Evolutionary conservation across 2,329 filamentous ascomycete genomes (phyloP).

Genomic region (Herpotrichia juniperi): DNA sequence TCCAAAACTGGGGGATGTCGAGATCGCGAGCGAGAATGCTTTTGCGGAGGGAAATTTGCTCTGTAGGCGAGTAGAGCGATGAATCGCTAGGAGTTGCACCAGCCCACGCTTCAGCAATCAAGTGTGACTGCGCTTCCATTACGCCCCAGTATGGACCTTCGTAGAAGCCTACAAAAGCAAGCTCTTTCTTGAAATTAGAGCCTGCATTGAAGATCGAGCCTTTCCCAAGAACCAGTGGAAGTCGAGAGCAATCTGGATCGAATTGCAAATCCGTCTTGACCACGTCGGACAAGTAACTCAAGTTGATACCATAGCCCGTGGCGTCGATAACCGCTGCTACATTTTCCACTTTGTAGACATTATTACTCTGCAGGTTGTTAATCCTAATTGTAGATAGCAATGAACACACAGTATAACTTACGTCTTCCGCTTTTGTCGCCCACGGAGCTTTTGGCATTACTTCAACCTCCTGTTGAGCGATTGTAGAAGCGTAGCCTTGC

Average conservation of each 20-base stretch:
- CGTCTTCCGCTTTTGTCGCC: not conserved
- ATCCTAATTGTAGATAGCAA: not conserved
- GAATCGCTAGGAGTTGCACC: not conserved
- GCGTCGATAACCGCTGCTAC: constrained; percentile 70
- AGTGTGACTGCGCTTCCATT: constrained; percentile 83
- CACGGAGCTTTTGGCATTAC: constrained; percentile 9
- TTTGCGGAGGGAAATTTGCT: constrained; percentile 50
- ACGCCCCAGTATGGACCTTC: constrained; percentile 85
- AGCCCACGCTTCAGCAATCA: constrained; percentile 67
- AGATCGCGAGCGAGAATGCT: constrained; percentile 48
- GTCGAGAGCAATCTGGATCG: constrained; percentile 60
- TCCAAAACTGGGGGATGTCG: constrained; percentile 74
- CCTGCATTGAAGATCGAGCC: constrained; percentile 66
- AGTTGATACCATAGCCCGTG: constrained; percentile 72
- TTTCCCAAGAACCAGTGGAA: constrained; percentile 66
- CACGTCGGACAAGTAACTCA: constrained; percentile 67
- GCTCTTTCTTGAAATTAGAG: constrained; percentile 57
- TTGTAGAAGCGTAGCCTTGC: constrained; percentile 40
- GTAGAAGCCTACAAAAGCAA: constrained; percentile 86
- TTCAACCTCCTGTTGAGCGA: constrained; percentile 23
- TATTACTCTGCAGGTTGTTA: not conserved
- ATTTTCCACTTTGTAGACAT: not conserved
- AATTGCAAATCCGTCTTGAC: constrained; percentile 65
- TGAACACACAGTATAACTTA: not conserved
- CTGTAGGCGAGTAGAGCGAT: not conserved